Conservation (phyloP, 202 grass and related monocot genomes). For the Panicum virgatum region DNA sequence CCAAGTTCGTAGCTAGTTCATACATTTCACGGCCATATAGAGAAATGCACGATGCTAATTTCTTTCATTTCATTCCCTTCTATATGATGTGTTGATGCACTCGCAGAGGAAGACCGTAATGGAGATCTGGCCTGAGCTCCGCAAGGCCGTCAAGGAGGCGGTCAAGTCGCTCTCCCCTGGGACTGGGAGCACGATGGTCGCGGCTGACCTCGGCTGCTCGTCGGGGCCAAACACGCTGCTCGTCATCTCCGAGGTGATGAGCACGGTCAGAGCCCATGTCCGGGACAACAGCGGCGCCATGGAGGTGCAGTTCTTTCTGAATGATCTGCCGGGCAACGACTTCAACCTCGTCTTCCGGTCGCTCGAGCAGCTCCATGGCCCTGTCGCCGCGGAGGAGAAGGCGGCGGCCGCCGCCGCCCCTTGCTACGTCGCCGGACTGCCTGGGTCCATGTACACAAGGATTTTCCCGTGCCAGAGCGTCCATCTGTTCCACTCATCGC, state of each 20-base stretch:
- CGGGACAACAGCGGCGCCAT: not conserved
- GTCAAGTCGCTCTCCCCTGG: not conserved
- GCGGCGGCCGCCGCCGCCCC: rapidly evolving
- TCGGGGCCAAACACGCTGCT: not conserved
- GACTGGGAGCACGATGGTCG: not conserved
- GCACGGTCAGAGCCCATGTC: not conserved
- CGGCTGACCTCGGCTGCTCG: not conserved
- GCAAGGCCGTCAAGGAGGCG: not conserved
- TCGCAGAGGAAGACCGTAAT: not conserved
- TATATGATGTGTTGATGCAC: not conserved
- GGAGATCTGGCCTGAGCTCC: not conserved
- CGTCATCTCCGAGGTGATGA: not conserved
- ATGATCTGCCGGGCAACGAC: not conserved
- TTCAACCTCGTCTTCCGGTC: not conserved
- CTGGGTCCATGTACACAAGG: not conserved
- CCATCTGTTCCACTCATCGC: not conserved
- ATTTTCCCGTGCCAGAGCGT: not conserved
- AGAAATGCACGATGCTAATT: not conserved
- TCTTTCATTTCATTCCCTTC: too few relatives aligned
- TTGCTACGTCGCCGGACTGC: not conserved
- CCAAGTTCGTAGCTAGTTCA: not conserved
- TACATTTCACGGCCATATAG: not conserved
- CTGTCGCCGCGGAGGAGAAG: not conserved
- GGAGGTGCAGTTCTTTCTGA: not conserved
- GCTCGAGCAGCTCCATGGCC: not conserved